phyloP scores from a whole-genome alignment of 2,329 filamentous ascomycete genomes.

The Sphaerulina vaccinii region DNA sequence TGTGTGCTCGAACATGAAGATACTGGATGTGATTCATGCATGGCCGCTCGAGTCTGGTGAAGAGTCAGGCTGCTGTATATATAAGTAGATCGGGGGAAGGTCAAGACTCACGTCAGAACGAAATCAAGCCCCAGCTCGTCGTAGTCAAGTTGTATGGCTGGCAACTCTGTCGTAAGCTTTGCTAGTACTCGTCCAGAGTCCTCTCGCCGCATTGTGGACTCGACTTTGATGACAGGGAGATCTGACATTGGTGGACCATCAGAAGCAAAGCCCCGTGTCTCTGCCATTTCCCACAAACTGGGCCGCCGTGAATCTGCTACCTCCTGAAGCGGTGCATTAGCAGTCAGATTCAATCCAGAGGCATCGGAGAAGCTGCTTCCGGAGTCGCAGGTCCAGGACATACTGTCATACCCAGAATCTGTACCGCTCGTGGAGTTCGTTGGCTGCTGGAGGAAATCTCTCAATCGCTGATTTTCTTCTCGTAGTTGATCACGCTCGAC shows the following conservation, averaged over 20 bases:
- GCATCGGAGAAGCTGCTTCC: conserved; percentile 24
- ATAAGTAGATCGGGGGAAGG: background rate
- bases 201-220: background rate
- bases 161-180: conserved; percentile 8
- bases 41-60: conserved; percentile 23
- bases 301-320: conserved; percentile 10
- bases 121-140: conserved; percentile 27
- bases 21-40: conserved; percentile 29
- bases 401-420: conserved; percentile 24
- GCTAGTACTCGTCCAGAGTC: background rate
- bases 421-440: conserved; percentile 18
- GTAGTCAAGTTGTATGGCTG: conserved; percentile 22
- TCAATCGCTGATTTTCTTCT: conserved; percentile 18
- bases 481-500: conserved; percentile 19
- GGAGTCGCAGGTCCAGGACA: conserved; percentile 21
- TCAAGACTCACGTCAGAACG: conserved; percentile 21
- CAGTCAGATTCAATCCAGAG: conserved; percentile 19
- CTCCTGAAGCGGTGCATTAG: conserved; percentile 17
- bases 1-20: conserved; percentile 27
- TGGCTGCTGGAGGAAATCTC: conserved; percentile 15
- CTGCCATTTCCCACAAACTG: conserved; percentile 21
- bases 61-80: background rate
- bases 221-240: background rate
- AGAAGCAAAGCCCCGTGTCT: conserved; percentile 23
- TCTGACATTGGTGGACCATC: conserved; percentile 13